phyloP scores from a whole-genome alignment of 2,329 filamentous ascomycete species.

The Fusarium redolens region DNA sequence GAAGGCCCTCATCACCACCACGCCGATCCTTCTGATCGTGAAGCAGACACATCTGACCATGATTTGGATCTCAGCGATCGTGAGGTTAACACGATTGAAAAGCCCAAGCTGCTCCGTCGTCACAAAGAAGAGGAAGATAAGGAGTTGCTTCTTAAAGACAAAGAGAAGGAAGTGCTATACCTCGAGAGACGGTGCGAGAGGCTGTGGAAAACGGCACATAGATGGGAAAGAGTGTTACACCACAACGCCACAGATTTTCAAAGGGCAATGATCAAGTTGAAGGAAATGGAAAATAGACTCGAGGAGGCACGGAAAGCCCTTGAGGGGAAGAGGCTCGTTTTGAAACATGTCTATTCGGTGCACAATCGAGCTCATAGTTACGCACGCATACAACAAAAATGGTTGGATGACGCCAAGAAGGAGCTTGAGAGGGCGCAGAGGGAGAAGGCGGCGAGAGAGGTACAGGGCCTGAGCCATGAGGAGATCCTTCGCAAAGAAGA shows the following conservation, averaged over 20 bases:
- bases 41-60: neutral
- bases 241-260: no score
- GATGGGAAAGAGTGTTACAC: neutral
- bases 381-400: neutral
- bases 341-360: neutral
- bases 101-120: neutral
- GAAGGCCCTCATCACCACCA: neutral
- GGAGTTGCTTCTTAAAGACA: neutral
- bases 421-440: neutral
- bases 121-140: neutral
- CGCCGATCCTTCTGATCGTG: neutral
- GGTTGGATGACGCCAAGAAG: neutral
- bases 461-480: neutral
- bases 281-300: neutral
- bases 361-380: neutral
- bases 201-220: neutral
- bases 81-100: neutral
- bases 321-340: neutral
- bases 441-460: neutral
- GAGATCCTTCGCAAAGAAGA: neutral
- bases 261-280: neutral
- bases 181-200: neutral
- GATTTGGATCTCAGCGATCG: neutral
- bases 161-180: neutral
- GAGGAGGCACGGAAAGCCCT: neutral